These are phyloP conservation scores for Psilocybe cubensis DNA, from an alignment of 768 basidiomycete species.

Conservation along the genomic window DNA sequence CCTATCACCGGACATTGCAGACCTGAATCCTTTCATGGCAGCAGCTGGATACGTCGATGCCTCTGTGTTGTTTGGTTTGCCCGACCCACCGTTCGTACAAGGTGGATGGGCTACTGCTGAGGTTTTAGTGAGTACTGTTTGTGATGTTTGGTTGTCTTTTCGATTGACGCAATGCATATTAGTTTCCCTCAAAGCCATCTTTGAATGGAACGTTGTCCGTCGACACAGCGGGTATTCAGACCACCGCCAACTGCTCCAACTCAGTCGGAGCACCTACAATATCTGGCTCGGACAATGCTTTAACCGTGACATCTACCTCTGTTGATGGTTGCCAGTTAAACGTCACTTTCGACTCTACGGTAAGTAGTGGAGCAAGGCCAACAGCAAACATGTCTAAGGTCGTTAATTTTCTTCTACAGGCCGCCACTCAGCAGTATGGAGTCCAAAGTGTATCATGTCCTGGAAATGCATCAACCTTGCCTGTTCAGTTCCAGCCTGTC, in stretches of 20 bases:
- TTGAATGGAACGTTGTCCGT: conserved; percentile 57
- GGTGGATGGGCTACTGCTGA: conserved; percentile 56
- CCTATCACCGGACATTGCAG: conserved; percentile 44
- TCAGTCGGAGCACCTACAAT: conserved; percentile 33
- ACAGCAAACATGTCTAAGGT: background rate
- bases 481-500: conserved; percentile 51
- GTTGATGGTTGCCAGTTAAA: conserved; percentile 47
- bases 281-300: conserved; percentile 23
- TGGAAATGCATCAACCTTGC: conserved; percentile 30
- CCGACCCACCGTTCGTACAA: conserved; percentile 62
- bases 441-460: conserved; percentile 42
- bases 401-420: conserved; percentile 21
- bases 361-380: conserved; percentile 15
- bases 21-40: conserved; percentile 58
- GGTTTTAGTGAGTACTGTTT: conserved; percentile 44
- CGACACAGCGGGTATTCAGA: conserved; percentile 55
- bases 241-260: conserved; percentile 49
- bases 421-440: conserved; percentile 51
- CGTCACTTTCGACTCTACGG: conserved; percentile 40
- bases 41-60: conserved; percentile 60
- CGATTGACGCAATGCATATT: background rate
- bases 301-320: conserved; percentile 48
- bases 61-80: conserved; percentile 44
- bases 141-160: background rate
- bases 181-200: conserved; percentile 47